phyloP scores from a whole-genome alignment of 2,329 filamentous ascomycete species.

The Pezizomycotina sp. region DNA sequence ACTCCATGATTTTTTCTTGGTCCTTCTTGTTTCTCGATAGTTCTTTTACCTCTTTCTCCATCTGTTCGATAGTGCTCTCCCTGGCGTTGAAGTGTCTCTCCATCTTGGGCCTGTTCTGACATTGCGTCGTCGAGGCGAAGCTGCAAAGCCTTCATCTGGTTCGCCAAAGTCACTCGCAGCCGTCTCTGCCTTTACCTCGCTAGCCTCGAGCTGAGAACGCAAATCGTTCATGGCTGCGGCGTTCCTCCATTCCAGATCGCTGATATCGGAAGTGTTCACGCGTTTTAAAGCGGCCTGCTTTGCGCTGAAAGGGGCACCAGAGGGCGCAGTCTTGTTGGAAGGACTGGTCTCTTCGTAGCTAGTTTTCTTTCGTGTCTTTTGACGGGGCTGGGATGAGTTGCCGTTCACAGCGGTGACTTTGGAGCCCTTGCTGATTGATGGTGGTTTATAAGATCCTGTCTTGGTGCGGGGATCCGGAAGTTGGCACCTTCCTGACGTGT shows the following conservation, averaged over 20 bases:
- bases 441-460: too few relatives aligned
- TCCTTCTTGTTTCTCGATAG: slow-evolving; percentile 69
- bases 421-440: too few relatives aligned
- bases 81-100: slow-evolving; percentile 79
- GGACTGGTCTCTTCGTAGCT: slow-evolving; percentile 13
- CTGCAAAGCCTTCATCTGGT: slow-evolving; percentile 72
- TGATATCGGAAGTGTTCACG: slow-evolving; percentile 17
- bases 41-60: slow-evolving; percentile 75
- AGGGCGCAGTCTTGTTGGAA: slow-evolving; percentile 10
- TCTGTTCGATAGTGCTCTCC: slow-evolving; percentile 62
- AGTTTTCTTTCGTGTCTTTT: too few relatives aligned
- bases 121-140: slow-evolving; percentile 69
- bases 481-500: too few relatives aligned
- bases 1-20: slow-evolving; percentile 82
- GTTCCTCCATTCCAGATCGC: slow-evolving; percentile 22
- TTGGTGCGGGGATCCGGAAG: too few relatives aligned
- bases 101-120: slow-evolving; percentile 64
- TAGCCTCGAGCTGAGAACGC: slow-evolving; percentile 21
- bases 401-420: too few relatives aligned
- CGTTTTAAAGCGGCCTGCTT: slow-evolving; percentile 23
- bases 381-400: too few relatives aligned
- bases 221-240: slow-evolving; percentile 24
- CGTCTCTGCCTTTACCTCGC: slow-evolving; percentile 53
- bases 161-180: slow-evolving; percentile 60
- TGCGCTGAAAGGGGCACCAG: slow-evolving; percentile 24